phyloP scores from a whole-genome alignment of 2,329 filamentous ascomycete species.

The Nemania sp. region DNA sequence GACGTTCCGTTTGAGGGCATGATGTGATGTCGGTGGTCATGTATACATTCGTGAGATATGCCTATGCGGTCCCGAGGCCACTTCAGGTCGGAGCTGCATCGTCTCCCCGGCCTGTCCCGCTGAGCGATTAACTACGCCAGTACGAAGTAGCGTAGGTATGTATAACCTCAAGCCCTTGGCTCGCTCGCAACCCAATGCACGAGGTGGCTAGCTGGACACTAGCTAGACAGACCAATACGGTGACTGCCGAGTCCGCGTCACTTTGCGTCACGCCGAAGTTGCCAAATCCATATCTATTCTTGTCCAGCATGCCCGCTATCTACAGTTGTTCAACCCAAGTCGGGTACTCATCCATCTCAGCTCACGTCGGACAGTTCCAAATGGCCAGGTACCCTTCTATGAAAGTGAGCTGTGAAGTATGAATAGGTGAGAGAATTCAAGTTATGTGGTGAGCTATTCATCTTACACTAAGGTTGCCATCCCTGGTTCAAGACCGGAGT shows the following conservation, averaged over 20 bases:
- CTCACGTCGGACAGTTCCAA: too few species aligned
- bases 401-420: neutral
- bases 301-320: too few species aligned
- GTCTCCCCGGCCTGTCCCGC: conserved; percentile 34
- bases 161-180: conserved; percentile 1
- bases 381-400: neutral
- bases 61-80: conserved; percentile 14
- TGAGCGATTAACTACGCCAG: conserved; percentile 18
- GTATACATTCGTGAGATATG: conserved; percentile 11
- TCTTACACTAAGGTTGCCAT: neutral
- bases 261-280: conserved; percentile 10
- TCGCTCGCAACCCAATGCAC: conserved; percentile 6
- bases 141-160: neutral
- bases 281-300: neutral
- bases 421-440: neutral
- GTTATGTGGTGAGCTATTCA: conserved; percentile 5
- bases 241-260: conserved; percentile 9
- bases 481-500: conserved; percentile 8
- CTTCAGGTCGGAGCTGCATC: conserved; percentile 26
- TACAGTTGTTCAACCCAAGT: too few species aligned
- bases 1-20: conserved; percentile 7
- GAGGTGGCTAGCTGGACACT: neutral
- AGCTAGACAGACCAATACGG: conserved; percentile 6
- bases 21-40: conserved; percentile 4
- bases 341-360: too few species aligned